Percentiles rank a stretch among this genome's conserved stretches.
Conservation (phyloP, 345 rosid genomes). For the Ceriops tagal region DNA sequence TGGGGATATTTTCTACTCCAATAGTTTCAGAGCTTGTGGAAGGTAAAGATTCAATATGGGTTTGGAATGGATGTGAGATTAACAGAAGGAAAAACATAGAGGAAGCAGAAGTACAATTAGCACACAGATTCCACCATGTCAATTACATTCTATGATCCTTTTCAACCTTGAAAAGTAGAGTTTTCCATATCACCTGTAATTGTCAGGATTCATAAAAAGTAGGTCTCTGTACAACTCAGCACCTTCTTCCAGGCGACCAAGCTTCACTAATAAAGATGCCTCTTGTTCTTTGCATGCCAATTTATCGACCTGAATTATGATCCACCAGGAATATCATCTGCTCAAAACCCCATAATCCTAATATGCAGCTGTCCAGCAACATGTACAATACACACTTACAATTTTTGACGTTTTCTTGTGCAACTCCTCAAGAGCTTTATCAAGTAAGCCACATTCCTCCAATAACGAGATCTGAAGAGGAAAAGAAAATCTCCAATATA, state of each 20-base stretch:
- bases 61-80: too few relatives aligned
- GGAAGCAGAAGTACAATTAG: too few relatives aligned
- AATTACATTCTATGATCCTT: background rate
- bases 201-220: constrained; percentile 92
- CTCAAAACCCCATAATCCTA: background rate
- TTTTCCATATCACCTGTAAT: constrained; percentile 65
- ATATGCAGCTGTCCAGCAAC: constrained; percentile 3
- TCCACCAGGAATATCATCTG: constrained; percentile 22
- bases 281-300: constrained; percentile 83
- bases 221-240: constrained; percentile 61
- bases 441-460: constrained; percentile 71
- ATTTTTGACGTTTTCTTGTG: constrained; percentile 66
- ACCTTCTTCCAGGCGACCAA: constrained; percentile 73
- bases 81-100: too few relatives aligned
- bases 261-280: constrained; percentile 73
- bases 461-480: constrained; percentile 70
- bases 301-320: constrained; percentile 69
- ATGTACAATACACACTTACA: constrained; percentile 42
- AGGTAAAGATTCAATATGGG: too few relatives aligned
- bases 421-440: constrained; percentile 81
- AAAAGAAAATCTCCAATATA: background rate
- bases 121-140: background rate
- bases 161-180: background rate
- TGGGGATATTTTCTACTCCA: too few relatives aligned
- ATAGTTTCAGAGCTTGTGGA: too few relatives aligned